These are phyloP conservation scores for Canavalia gladiata DNA, from an alignment of 306 rosid genomes.

Conservation along the genomic window DNA sequence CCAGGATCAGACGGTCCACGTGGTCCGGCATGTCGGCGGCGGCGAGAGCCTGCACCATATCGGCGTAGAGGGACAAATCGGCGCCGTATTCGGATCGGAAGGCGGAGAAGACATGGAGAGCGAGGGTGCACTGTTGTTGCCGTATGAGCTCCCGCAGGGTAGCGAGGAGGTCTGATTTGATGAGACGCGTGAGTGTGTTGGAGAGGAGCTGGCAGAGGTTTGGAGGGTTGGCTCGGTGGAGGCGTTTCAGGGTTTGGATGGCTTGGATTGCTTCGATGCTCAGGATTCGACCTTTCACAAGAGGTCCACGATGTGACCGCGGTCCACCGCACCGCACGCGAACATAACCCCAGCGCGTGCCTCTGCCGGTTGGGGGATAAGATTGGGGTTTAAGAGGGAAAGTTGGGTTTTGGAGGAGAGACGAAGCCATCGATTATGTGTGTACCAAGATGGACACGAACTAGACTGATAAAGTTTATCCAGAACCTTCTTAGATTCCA, in stretches of 20 bases:
- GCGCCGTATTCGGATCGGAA: slow-evolving; percentile 77
- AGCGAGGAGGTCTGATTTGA: slow-evolving; percentile 82
- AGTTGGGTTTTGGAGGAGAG: slow-evolving; percentile 54
- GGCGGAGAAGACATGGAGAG: slow-evolving; percentile 70
- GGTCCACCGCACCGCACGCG: slow-evolving; percentile 84
- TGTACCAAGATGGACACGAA: not conserved
- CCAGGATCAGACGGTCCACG: slow-evolving; percentile 70
- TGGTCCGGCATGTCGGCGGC: slow-evolving; percentile 60
- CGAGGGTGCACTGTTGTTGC: slow-evolving; percentile 74
- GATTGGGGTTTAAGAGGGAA: slow-evolving; percentile 60
- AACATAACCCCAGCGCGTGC: slow-evolving; percentile 41
- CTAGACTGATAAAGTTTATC: slow-evolving; percentile 17
- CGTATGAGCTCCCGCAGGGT: slow-evolving; percentile 84
- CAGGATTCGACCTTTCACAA: slow-evolving; percentile 79
- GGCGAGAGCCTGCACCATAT: slow-evolving; percentile 60
- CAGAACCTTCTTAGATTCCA: not conserved
- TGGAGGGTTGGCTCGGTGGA: slow-evolving; percentile 63
- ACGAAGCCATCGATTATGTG: slow-evolving; percentile 63
- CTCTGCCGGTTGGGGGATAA: not conserved
- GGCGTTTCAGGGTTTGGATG: slow-evolving; percentile 82
- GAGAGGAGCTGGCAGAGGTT: slow-evolving; percentile 49
- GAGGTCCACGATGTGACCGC: slow-evolving; percentile 87
- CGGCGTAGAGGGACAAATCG: slow-evolving; percentile 65
- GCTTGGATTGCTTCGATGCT: slow-evolving; percentile 99
- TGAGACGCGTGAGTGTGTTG: slow-evolving; percentile 71